Conservation (phyloP, 495 filamentous ascomycete genomes). For the Hypoxylon subgilvum region DNA sequence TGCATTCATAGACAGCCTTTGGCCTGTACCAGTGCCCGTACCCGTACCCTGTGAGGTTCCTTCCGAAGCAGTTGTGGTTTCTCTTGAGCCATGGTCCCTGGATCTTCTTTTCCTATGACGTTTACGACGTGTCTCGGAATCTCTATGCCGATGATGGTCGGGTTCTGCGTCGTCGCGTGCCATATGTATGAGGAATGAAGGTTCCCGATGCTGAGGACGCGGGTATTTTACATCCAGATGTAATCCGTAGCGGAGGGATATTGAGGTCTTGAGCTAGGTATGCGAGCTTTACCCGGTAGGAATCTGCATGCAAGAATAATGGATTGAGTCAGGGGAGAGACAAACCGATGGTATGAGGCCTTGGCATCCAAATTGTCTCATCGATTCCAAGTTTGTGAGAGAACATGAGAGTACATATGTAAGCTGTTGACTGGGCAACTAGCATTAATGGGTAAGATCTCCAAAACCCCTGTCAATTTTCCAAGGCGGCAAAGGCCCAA, state of each 20-base stretch:
- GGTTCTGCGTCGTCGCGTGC: slow-evolving; percentile 41
- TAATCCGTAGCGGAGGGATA: neutral
- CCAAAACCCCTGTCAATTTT: neutral
- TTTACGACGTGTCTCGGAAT: slow-evolving; percentile 33
- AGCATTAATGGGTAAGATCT: too few relatives aligned
- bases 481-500: slow-evolving; percentile 6
- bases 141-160: slow-evolving; percentile 39
- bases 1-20: slow-evolving; percentile 60
- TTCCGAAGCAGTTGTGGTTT: slow-evolving; percentile 24
- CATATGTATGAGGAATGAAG: slow-evolving; percentile 22
- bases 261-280: slow-evolving; percentile 1
- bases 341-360: slow-evolving; percentile 15
- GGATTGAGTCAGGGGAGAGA: slow-evolving; percentile 24
- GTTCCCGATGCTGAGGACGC: neutral
- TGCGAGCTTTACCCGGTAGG: slow-evolving; percentile 31
- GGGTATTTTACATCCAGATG: slow-evolving; percentile 7
- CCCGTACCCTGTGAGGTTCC: slow-evolving; percentile 15
- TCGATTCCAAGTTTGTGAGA: too few relatives aligned
- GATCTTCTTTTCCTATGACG: slow-evolving; percentile 39
- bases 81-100: slow-evolving; percentile 34
- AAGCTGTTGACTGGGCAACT: slow-evolving; percentile 51
- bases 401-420: slow-evolving; percentile 13
- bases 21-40: slow-evolving; percentile 23
- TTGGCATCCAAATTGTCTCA: slow-evolving; percentile 31
- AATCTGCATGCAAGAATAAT: slow-evolving; percentile 33